Conservation (phyloP, 306 rosid species). For the Cicer bijugum region DNA sequence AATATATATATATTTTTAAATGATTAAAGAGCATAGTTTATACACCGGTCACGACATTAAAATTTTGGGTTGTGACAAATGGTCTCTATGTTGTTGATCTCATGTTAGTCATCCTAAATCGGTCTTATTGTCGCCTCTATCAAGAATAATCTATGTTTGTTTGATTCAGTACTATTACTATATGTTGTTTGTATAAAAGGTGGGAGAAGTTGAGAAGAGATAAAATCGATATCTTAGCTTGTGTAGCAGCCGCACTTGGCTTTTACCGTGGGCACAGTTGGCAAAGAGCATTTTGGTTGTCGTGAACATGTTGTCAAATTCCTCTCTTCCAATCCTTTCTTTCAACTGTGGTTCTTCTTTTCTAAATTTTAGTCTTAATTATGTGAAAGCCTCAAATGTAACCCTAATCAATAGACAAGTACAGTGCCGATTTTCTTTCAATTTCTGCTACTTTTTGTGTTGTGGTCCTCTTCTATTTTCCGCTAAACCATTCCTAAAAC, state of each 20-base stretch:
- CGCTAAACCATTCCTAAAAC: slow-evolving; percentile 10
- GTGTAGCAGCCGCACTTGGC: background rate
- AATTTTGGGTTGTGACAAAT: too few species aligned
- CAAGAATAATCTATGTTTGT: slow-evolving; percentile 4
- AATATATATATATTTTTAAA: too few species aligned
- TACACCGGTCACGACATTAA: too few species aligned
- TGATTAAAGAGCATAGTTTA: too few species aligned
- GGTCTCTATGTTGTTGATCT: slow-evolving; percentile 8
- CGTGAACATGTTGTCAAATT: background rate
- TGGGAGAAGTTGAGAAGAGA: background rate
- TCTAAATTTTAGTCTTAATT: background rate
- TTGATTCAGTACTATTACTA: background rate
- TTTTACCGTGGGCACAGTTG: background rate
- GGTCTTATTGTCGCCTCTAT: background rate
- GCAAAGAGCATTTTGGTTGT: background rate
- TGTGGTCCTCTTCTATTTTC: slow-evolving; percentile 2
- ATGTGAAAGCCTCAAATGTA: background rate
- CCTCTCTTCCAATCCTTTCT: background rate
- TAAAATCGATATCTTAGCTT: background rate
- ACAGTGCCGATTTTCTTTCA: background rate
- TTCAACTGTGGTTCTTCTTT: background rate
- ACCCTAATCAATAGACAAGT: background rate
- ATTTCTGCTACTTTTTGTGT: background rate
- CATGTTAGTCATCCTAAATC: slow-evolving; percentile 12
- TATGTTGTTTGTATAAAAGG: background rate